Base-by-base conservation (phyloP, 2,329 filamentous ascomycete genomes). In the Venturia carpophila region DNA sequence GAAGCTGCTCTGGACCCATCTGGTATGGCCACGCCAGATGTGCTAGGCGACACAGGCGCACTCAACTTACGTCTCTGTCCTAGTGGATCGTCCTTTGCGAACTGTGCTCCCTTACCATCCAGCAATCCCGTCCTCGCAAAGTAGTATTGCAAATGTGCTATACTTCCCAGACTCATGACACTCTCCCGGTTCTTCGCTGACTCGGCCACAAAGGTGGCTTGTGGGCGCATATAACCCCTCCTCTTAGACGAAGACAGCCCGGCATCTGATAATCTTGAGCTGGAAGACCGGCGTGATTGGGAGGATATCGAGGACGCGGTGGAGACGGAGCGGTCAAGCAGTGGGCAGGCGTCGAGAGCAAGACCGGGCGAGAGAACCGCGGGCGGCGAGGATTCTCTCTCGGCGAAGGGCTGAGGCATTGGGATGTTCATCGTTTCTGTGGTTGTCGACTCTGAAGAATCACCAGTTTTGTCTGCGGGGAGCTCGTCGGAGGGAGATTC, bases 111-210 rank as follows among this genome's bases (percentile, higher is more conserved):
- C 74, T 97, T 97, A 65, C 93, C 92, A 73, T 99, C 94, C 62
- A 99, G 79, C 68, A 99, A 78, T 6, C 94, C 94, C 0, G 94
- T 99, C 67, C 94, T 84, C 43, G 94, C 93, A 79, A 99, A 99
- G 78, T 97, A 99, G 78, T 97, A 96, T 76, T 99, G 94, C 72
- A 99, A 80, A 78, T 99, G 94, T 65, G 92, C 91, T 71, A 99
- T 99, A 76, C 92, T 97, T 64, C 94, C 94, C 68, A 99, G 79
- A 73, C 91, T 96, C 85, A 97, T 88, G 69, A 99, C 94, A 73
- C 92, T 97, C 75, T 99, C 93, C 68, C 94, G 84, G 62, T 91
- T 91, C 73, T 87, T 87, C 60, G 94, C 94, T 65, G 92, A 97
- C 67, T 90, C 89, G 34, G 94, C 91, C 75, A 97, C 99, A 71